These are phyloP conservation scores for Pestalotiopsis sp. DNA, from an alignment of 2,329 filamentous ascomycete genomes.

Conservation along the genomic window DNA sequence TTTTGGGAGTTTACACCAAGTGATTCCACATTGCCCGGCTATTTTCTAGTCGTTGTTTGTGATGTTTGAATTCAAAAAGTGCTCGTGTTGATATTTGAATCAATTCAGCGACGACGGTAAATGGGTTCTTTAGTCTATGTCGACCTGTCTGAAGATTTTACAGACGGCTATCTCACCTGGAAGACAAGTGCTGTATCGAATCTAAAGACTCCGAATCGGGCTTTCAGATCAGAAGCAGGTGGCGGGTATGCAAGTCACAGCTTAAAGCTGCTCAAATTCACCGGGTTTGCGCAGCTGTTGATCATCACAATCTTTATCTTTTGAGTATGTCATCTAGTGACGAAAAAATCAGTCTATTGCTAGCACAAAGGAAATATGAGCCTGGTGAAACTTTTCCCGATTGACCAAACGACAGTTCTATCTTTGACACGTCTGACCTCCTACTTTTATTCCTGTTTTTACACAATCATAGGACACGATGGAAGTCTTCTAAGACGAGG, in stretches of 20 bases:
- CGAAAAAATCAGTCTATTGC: not conserved
- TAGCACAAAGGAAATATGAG: not conserved
- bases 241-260: no score
- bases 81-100: no score
- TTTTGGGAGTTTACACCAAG: conserved; percentile 12
- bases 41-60: no score
- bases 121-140: no score
- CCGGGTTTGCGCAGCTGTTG: no score
- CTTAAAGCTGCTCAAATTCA: no score
- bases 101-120: no score
- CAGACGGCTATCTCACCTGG: no score
- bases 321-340: not conserved
- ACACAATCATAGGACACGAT: not conserved
- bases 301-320: not conserved
- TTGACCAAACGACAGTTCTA: not conserved
- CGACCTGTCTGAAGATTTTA: no score
- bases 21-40: not conserved
- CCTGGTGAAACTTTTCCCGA: not conserved
- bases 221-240: no score
- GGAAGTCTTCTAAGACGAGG: not conserved
- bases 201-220: no score
- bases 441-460: not conserved
- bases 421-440: not conserved
- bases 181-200: no score
- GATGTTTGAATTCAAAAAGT: not conserved